phyloP scores from a whole-genome alignment of 257 asterid species.

The Parsonsia alboflavescens region DNA sequence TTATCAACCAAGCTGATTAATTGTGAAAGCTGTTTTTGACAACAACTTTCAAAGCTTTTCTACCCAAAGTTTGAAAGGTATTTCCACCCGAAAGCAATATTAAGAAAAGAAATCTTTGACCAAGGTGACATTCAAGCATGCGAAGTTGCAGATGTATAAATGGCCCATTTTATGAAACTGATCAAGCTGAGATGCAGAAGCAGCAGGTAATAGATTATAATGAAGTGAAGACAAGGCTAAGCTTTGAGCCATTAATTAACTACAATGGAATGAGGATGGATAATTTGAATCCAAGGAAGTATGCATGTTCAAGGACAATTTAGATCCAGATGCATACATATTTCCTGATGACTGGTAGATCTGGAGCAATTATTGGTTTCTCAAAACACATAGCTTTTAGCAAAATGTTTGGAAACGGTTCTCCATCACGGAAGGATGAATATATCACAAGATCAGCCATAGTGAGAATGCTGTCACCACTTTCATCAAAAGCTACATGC shows the following conservation, averaged over 20 bases:
- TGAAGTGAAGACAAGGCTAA: neutral
- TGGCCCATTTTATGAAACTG: neutral
- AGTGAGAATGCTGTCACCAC: conserved; percentile 37
- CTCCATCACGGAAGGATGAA: conserved; percentile 79
- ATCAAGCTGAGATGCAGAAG: neutral
- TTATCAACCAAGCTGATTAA: neutral
- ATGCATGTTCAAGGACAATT: conserved; percentile 9
- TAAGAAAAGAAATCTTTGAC: neutral
- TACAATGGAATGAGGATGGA: neutral
- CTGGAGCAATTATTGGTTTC: conserved; percentile 86
- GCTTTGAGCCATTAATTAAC: too few relatives aligned
- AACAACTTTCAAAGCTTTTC: neutral
- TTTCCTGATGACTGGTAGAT: conserved; percentile 58
- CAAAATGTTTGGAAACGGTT: conserved; percentile 65
- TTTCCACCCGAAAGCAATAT: neutral
- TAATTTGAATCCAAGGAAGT: conserved; percentile 3
- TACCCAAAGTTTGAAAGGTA: neutral
- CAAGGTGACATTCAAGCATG: neutral
- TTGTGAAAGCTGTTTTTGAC: neutral
- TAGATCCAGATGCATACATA: conserved; percentile 48
- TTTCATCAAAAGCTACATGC: conserved; percentile 43
- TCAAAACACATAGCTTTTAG: conserved; percentile 78
- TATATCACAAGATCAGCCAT: conserved; percentile 72
- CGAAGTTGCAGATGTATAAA: neutral
- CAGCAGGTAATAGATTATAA: neutral